These are phyloP conservation scores for Blastobotrys parvus DNA, from an alignment of 805 yeast genomes.

Conservation along the genomic window DNA sequence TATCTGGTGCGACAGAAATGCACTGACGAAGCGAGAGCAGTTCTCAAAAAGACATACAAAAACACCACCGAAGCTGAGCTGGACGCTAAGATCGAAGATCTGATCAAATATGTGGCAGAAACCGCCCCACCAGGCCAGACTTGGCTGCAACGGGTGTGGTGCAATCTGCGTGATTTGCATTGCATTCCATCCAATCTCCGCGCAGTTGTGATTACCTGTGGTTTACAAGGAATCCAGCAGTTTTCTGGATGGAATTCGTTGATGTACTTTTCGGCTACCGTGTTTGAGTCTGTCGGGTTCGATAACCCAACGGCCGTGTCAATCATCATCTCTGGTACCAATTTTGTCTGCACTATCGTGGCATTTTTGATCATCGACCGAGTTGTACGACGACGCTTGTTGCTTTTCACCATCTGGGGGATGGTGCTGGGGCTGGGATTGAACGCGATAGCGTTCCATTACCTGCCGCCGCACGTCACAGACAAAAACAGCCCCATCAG, in stretches of 20 bases:
- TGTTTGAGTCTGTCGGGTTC: conserved; percentile 87
- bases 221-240: conserved; percentile 93
- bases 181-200: conserved; percentile 55
- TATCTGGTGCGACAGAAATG: conserved; percentile 68
- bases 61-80: conserved; percentile 58
- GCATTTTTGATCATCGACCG: conserved; percentile 83
- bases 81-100: conserved; percentile 58
- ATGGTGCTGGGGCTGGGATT: conserved; percentile 71
- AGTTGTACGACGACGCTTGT: conserved; percentile 79
- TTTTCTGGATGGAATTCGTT: conserved; percentile 94
- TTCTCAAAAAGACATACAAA: conserved; percentile 53
- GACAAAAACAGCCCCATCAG: conserved; percentile 42
- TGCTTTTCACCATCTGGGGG: conserved; percentile 74
- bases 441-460: conserved; percentile 89
- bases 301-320: conserved; percentile 89
- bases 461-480: conserved; percentile 53
- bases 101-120: conserved; percentile 31
- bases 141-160: conserved; percentile 20
- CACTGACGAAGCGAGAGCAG: conserved; percentile 55
- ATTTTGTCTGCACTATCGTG: conserved; percentile 75
- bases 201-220: conserved; percentile 85
- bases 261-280: conserved; percentile 91
- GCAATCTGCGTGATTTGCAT: conserved; percentile 27
- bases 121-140: conserved; percentile 10
- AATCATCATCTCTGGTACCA: conserved; percentile 87